These are phyloP conservation scores for Arabidopsis thaliana DNA, from an alignment of 345 rosid species.

Conservation along the genomic window TAIR10.1 NC_003070.9:1202501-1203000, in stretches of 20 bases:
- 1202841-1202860: constrained; percentile 95
- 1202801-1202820: constrained; percentile 35
- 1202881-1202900: constrained; percentile 67
- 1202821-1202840: constrained; percentile 76
- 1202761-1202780: constrained; percentile 3
- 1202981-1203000: constrained; percentile 91
- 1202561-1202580: constrained; percentile 7
- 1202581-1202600: constrained; percentile 3
- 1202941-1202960: not conserved
- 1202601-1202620: constrained; percentile 7
- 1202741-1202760: not conserved
- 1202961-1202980: constrained; percentile 53
- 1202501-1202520: constrained; percentile 6
- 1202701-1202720: constrained; percentile 21
- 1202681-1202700: not conserved
- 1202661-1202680: not conserved
- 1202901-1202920: not conserved
- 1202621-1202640: not conserved
- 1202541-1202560: constrained; percentile 5
- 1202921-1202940: not conserved
- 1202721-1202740: constrained; percentile 25
- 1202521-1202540: not conserved
- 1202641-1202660: not conserved
- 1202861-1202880: constrained; percentile 96
- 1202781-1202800: no score